Evolutionary conservation across 1,284 basidiomycete species (phyloP).

Genomic region (Ceratobasidium sp.): DNA sequence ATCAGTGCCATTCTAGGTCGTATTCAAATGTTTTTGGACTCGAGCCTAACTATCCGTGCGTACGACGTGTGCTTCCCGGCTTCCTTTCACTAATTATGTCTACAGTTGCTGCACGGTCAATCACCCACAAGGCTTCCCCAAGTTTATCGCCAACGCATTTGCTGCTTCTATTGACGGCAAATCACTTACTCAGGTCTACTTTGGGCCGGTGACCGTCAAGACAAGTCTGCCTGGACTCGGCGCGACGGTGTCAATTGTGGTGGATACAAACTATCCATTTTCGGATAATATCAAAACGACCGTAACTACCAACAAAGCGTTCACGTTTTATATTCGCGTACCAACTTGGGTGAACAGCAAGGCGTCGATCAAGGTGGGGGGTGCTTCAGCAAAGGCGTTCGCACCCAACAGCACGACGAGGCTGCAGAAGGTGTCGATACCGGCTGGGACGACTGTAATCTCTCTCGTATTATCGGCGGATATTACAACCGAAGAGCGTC

Average conservation of each 20-base stretch:
- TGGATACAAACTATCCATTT: slow-evolving; percentile 67
- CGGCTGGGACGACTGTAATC: slow-evolving; percentile 61
- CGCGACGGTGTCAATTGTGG: slow-evolving; percentile 57
- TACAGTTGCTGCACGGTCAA: slow-evolving; percentile 69
- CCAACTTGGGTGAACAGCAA: slow-evolving; percentile 63
- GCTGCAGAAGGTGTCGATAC: slow-evolving; percentile 59
- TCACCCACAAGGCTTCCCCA: slow-evolving; percentile 68
- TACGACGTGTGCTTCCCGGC: background rate
- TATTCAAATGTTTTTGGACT: slow-evolving; percentile 43
- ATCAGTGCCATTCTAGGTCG: background rate
- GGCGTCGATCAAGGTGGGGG: slow-evolving; percentile 63
- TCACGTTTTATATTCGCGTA: slow-evolving; percentile 66
- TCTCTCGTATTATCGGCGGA: slow-evolving; percentile 61
- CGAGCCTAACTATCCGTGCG: slow-evolving; percentile 55
- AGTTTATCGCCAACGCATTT: slow-evolving; percentile 69
- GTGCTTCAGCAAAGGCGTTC: slow-evolving; percentile 54
- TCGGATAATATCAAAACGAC: slow-evolving; percentile 63
- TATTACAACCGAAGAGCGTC: slow-evolving; percentile 63
- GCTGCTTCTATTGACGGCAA: slow-evolving; percentile 61
- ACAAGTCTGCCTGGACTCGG: slow-evolving; percentile 60
- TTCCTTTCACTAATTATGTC: background rate
- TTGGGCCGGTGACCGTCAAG: slow-evolving; percentile 64
- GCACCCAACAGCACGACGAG: slow-evolving; percentile 58
- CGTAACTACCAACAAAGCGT: slow-evolving; percentile 60
- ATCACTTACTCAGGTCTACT: slow-evolving; percentile 65